Evolutionary conservation across 2,329 filamentous ascomycete species (phyloP), one percentile per base, ranked within the genome.

Genomic region (Thielaviopsis punctulata): DNA sequence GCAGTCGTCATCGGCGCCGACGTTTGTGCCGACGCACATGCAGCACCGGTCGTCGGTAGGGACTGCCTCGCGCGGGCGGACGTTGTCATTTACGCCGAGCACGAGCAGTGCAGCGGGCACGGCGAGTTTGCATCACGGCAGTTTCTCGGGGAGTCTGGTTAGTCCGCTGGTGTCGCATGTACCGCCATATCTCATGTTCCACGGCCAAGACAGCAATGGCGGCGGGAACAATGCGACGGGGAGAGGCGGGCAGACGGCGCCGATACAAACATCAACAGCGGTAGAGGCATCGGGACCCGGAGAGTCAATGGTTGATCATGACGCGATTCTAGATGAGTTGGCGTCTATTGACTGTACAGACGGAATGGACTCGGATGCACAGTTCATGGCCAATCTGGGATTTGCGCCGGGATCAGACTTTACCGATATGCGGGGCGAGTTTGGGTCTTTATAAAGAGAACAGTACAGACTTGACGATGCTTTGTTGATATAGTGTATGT

Each of bases 331-430:
- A 45, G 71, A 74, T 51, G 72, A 75, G 51, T 64, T 76, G 24
- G 69, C 69, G 18, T 70, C 71, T n/a, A 68, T 73, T 41, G 71
- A 74, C 54, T 70, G 67, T 57, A 64, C 65, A 0, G 71, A 73
- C 51, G 65, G 67, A 33, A 64, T 75, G 45, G 73, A 76, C 23
- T 69, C 71, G 12, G 76, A 80, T 56, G 69, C 75, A 1, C 75
- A 80, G 56, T 82, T 82, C 58, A 80, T 82, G 77, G 71, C 76
- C 45, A 82, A 82, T 58, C 66, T 83, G 19, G 79, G 79, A 0
- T 80, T 82, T 60, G 76, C 73, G 1, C 78, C 79, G 0, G 78
- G 78, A 23, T 73, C 75, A 30, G 77, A 79, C 53, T 66, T 81
- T 48, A 69, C 71, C 0, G 76, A 79, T 57, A 69, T 77, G 66